phyloP scores from a whole-genome alignment of 2,329 filamentous ascomycete species.

The Colletotrichum sp. region DNA sequence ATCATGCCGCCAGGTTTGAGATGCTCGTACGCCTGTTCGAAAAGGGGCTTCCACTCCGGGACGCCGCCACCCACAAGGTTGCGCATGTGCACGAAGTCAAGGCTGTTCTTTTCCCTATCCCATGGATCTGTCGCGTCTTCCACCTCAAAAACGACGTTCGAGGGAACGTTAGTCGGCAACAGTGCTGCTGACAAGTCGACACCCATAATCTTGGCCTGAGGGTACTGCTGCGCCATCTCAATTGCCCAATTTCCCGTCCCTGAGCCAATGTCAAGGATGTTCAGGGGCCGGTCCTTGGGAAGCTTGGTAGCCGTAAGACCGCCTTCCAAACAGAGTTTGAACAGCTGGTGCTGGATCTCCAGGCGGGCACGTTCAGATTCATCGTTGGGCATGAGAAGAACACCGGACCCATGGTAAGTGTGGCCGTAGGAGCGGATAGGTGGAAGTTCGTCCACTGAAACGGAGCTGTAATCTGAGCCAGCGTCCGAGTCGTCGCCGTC shows the following conservation, averaged over 20 bases:
- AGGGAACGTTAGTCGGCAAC: slow-evolving; percentile 51
- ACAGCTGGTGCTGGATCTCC: slow-evolving; percentile 37
- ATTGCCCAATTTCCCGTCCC: slow-evolving; percentile 49
- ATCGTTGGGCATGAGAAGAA: slow-evolving; percentile 38
- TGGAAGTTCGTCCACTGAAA: slow-evolving; percentile 33
- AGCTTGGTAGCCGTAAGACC: slow-evolving; percentile 34
- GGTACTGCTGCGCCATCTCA: slow-evolving; percentile 45
- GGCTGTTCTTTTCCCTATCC: slow-evolving; percentile 30
- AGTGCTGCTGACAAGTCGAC: slow-evolving; percentile 47
- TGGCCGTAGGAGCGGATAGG: slow-evolving; percentile 38
- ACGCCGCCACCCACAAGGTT: slow-evolving; percentile 50
- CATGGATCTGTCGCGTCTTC: slow-evolving; percentile 60
- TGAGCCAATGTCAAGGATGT: slow-evolving; percentile 46
- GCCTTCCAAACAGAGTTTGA: slow-evolving; percentile 38
- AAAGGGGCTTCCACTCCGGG: slow-evolving; percentile 42
- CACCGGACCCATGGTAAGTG: slow-evolving; percentile 40
- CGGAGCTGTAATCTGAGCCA: slow-evolving; percentile 36
- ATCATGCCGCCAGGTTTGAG: slow-evolving; percentile 49
- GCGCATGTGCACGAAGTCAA: slow-evolving; percentile 50
- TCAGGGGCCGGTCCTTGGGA: slow-evolving; percentile 23
- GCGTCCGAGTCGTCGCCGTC: slow-evolving; percentile 28
- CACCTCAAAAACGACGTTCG: slow-evolving; percentile 64
- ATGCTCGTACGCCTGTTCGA: slow-evolving; percentile 41
- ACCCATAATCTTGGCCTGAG: slow-evolving; percentile 42
- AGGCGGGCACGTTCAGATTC: slow-evolving; percentile 35